Evolutionary conservation across 164 flowering plant genomes (phyloP).

Genomic region (Hamamelis virginiana): DNA sequence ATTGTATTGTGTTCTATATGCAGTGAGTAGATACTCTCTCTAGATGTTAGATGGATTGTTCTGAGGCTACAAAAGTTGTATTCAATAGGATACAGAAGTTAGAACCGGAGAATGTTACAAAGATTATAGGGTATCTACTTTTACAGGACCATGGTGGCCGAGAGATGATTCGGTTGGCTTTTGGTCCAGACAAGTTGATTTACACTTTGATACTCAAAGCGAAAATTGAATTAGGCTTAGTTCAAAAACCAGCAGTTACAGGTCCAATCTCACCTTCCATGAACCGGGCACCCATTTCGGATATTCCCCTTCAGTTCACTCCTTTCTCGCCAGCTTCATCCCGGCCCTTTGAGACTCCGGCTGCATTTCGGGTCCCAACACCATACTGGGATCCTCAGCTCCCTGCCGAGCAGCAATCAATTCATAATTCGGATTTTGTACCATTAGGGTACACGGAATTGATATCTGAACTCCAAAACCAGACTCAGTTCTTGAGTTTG

Average conservation of each 20-base stretch:
- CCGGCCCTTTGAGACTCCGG: slow-evolving; percentile 32
- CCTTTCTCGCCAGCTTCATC: slow-evolving; percentile 34
- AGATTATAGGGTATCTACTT: slow-evolving; percentile 64
- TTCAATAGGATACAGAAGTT: slow-evolving; percentile 47
- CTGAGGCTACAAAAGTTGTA: slow-evolving; percentile 26
- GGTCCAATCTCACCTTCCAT: slow-evolving; percentile 32
- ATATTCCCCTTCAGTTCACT: slow-evolving; percentile 22
- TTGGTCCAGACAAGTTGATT: slow-evolving; percentile 50
- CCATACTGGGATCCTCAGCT: slow-evolving; percentile 53
- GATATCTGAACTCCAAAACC: slow-evolving; percentile 38
- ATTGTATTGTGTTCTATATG: background rate
- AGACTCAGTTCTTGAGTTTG: slow-evolving; percentile 39
- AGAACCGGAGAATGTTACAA: slow-evolving; percentile 64
- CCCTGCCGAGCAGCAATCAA: slow-evolving; percentile 23
- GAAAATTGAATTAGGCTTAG: slow-evolving; percentile 39
- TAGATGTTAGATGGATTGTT: slow-evolving; percentile 30
- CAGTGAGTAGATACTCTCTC: slow-evolving; percentile 2
- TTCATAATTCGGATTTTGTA: slow-evolving; percentile 29
- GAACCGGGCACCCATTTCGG: slow-evolving; percentile 26
- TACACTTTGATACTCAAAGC: slow-evolving; percentile 41
- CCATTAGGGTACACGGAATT: slow-evolving; percentile 32
- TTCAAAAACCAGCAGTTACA: slow-evolving; percentile 18
- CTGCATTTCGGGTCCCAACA: slow-evolving; percentile 23
- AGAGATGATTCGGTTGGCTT: slow-evolving; percentile 72
- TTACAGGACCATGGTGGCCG: slow-evolving; percentile 51